A percentile compares a stretch with the other conserved stretches of the same genome.
These are phyloP conservation scores for Botrytis medusae DNA, from an alignment of 2,329 filamentous ascomycete genomes.

Conservation along the genomic window DNA sequence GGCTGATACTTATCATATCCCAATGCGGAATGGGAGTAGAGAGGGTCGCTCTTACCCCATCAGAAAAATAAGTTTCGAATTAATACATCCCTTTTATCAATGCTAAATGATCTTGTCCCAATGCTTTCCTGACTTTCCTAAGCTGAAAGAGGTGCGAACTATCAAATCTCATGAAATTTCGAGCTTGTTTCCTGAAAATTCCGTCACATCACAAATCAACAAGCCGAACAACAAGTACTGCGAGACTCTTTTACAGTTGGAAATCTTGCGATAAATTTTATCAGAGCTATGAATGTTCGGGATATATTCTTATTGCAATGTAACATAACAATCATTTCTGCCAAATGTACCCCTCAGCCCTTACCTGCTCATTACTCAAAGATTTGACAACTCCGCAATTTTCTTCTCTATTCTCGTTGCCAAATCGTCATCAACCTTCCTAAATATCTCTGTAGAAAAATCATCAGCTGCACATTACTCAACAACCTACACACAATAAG, in stretches of 20 bases:
- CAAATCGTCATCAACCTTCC: not conserved
- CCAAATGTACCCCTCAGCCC: not conserved
- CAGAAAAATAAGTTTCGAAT: not conserved
- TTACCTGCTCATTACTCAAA: not conserved
- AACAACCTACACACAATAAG: not conserved
- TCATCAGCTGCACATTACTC: not conserved
- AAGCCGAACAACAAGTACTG: not conserved
- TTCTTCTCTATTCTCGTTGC: not conserved
- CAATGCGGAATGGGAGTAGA: not conserved
- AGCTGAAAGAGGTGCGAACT: not conserved
- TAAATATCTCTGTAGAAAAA: not conserved
- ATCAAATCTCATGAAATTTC: not conserved
- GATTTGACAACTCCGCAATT: not conserved
- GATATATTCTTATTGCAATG: not conserved
- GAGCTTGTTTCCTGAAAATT: not conserved
- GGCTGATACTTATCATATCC: not conserved
- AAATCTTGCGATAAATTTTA: not conserved
- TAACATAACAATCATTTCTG: not conserved
- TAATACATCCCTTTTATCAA: not conserved
- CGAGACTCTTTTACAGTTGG: not conserved
- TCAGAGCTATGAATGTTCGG: not conserved
- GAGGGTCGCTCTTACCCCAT: not conserved
- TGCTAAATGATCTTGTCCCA: not conserved
- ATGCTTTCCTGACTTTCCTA: not conserved
- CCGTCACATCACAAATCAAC: not conserved